Percentiles rank a stretch among this genome's conserved stretches.
Conservation (phyloP, 371 early-diverging fungal species). For the Rhizopus sp. region DNA sequence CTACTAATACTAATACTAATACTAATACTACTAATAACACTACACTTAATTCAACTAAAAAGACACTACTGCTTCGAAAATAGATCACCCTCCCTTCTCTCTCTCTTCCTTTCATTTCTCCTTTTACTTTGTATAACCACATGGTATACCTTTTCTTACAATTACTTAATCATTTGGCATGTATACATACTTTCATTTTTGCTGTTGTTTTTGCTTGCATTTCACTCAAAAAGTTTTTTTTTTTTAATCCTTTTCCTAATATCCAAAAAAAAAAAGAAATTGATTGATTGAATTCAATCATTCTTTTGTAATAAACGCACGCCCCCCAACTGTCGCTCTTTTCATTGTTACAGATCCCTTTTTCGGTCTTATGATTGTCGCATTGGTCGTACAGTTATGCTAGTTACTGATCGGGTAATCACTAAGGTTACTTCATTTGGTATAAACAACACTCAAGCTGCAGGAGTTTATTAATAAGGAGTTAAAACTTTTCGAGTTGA, state of each 20-base stretch:
- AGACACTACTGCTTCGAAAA: slow-evolving; percentile 12
- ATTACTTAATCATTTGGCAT: neutral
- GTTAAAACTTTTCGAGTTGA: slow-evolving; percentile 22
- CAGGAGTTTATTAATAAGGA: neutral
- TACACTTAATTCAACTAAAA: slow-evolving; percentile 9
- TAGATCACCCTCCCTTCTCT: slow-evolving; percentile 1
- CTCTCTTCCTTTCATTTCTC: neutral
- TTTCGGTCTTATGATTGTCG: neutral
- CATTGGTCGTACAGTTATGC: slow-evolving; percentile 1
- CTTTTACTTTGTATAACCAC: slow-evolving; percentile 22
- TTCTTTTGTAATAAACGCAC: neutral
- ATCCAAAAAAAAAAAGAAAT: slow-evolving; percentile 1
- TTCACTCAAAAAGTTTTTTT: neutral
- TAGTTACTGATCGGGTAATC: neutral
- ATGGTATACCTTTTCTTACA: slow-evolving; percentile 10
- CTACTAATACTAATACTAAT: slow-evolving; percentile 2
- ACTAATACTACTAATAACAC: neutral
- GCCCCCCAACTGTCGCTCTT: neutral
- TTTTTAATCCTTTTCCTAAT: neutral
- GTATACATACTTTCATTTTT: neutral
- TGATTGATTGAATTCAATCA: slow-evolving; percentile 1
- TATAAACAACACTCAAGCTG: neutral
- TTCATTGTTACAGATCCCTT: neutral
- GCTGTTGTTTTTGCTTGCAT: neutral
- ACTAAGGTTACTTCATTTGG: slow-evolving; percentile 1